phyloP scores from a whole-genome alignment of 805 yeast species.

The Teunomyces kruisii region DNA sequence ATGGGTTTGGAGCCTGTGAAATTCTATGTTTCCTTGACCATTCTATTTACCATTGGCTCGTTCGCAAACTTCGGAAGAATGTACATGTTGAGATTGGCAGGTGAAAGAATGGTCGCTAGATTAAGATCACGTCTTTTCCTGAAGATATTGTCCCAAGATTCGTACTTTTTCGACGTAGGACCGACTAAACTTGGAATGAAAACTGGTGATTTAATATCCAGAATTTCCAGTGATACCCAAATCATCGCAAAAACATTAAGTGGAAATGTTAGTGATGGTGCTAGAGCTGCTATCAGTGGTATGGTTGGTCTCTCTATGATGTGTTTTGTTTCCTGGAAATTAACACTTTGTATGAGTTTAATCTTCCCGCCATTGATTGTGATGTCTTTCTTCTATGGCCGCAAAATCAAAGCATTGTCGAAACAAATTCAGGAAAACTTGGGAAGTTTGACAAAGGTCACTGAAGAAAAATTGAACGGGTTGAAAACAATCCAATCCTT shows the following conservation, averaged over 20 bases:
- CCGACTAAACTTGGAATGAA: slow-evolving; percentile 49
- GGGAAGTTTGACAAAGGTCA: slow-evolving; percentile 83
- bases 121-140: slow-evolving; percentile 74
- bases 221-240: slow-evolving; percentile 85
- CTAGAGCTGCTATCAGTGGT: slow-evolving; percentile 79
- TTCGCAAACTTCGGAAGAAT: slow-evolving; percentile 78
- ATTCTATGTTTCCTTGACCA: slow-evolving; percentile 62
- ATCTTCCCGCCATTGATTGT: slow-evolving; percentile 81
- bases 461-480: slow-evolving; percentile 88
- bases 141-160: slow-evolving; percentile 79
- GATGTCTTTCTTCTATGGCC: slow-evolving; percentile 82
- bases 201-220: slow-evolving; percentile 88
- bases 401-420: slow-evolving; percentile 70
- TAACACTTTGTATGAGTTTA: slow-evolving; percentile 77
- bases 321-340: slow-evolving; percentile 79
- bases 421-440: slow-evolving; percentile 77
- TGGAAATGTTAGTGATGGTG: slow-evolving; percentile 89
- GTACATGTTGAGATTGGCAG: slow-evolving; percentile 71
- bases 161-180: slow-evolving; percentile 85
- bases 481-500: slow-evolving; percentile 87
- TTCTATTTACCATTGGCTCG: slow-evolving; percentile 71
- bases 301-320: slow-evolving; percentile 88
- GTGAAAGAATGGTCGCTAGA: slow-evolving; percentile 85
- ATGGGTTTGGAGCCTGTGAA: slow-evolving; percentile 62
- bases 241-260: slow-evolving; percentile 84